Conservation (phyloP, 2,329 filamentous ascomycete species). For the Talaromyces sp. region DNA sequence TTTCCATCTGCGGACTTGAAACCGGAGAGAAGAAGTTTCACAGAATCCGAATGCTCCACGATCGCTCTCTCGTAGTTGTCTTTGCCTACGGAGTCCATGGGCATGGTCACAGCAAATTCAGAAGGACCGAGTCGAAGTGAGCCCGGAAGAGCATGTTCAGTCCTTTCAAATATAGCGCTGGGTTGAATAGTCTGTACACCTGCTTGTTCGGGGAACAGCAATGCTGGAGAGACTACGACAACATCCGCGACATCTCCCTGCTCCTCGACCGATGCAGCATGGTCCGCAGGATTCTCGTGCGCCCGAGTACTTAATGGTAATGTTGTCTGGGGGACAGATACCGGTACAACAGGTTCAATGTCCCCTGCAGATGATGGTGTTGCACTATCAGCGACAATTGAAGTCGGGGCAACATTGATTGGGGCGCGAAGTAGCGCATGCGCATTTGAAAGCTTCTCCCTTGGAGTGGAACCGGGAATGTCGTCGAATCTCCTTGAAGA, state of each 20-base stretch:
- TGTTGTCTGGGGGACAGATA: conserved; percentile 26
- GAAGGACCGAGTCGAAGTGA: conserved; percentile 34
- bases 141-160: conserved; percentile 25
- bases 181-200: conserved; percentile 35
- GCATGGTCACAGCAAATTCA: conserved; percentile 39
- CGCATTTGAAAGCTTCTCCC: conserved; percentile 29
- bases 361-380: conserved; percentile 41
- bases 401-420: conserved; percentile 16
- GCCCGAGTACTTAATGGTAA: conserved; percentile 34
- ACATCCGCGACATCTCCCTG: conserved; percentile 22
- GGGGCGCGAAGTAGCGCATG: conserved; percentile 27
- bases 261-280: conserved; percentile 14
- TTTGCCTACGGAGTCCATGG: conserved; percentile 42
- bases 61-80: conserved; percentile 38
- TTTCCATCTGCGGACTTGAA: conserved; percentile 17
- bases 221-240: conserved; percentile 25
- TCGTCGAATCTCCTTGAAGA: conserved; percentile 26
- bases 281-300: conserved; percentile 22
- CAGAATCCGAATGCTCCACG: conserved; percentile 23
- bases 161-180: conserved; percentile 28
- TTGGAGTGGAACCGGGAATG: conserved; percentile 25
- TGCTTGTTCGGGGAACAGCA: conserved; percentile 21
- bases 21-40: conserved; percentile 26
- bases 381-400: conserved; percentile 25
- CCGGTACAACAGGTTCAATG: conserved; percentile 32